Base-by-base conservation (phyloP, 164 flowering plant genomes). In the Vitis rupestris region DNA sequence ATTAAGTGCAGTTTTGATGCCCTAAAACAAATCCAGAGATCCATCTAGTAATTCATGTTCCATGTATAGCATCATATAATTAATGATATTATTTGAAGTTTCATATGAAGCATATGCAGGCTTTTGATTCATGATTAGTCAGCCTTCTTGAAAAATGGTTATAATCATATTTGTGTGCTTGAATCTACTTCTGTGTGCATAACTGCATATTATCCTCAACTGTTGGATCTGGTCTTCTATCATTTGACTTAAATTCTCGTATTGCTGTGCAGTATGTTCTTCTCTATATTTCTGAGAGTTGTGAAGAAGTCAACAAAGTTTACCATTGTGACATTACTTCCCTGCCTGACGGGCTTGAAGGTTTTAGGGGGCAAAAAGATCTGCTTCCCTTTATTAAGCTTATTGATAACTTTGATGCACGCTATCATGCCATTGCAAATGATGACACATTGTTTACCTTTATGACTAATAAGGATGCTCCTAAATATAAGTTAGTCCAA, bases 361-460 rank as follows among this genome's bases (percentile, higher is more conserved):
- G 90, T 65, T 88, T 76, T 53, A 82, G 71, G 66, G 86, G 60
- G 67, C 64, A 62, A 61, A 76, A 77, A 52, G 83, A 70, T 27
- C 72, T 85, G 71, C 97, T 96, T 69, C 98, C 98, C 19, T 90
- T 96, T 82, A 69, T 80, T n/a, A 96, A 82, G 82, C 91, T 96
- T 65, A 70, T 96, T 67, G 99, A 96, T 72, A 82, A 67, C 2
- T 89, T 96, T 83, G 97, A 90, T 59, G 99, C 98, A 56, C 71
- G 67, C 17, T 96, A 96, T 82, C 14, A 47, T 1, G 82, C 72
- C 8, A 64, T 93, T 70, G 97, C 98, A 64, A 92, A 96, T 83
- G 98, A 96, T 84, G 94, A 72, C 13, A 85, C 90, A 2, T n/a
- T 79, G n/a, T 96, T 93, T 69, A 93, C 97, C 51, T 92, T 93